Evolutionary conservation across 352 stramenopile species (phyloP).

Genomic region (Aphanomyces cochlioides): DNA sequence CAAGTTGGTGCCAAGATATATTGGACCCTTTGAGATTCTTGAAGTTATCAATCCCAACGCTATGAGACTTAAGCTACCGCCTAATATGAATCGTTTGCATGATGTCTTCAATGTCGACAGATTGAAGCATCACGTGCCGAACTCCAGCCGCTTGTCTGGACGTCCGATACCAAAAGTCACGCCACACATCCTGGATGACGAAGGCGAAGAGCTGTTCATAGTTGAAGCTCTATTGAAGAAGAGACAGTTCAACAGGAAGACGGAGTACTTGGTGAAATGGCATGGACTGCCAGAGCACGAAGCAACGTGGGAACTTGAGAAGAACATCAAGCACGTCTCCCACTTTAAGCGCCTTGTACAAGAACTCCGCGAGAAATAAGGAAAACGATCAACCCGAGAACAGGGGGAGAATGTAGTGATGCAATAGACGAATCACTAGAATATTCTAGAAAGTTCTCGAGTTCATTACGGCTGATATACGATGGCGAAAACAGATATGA

Average conservation of each 20-base stretch:
- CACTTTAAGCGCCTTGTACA: constrained; percentile 17
- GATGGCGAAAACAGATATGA: too few species aligned
- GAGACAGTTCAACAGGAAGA: constrained; percentile 29
- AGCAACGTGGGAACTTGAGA: constrained; percentile 24
- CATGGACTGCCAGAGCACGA: constrained; percentile 17
- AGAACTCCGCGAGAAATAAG: neutral
- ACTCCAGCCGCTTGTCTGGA: neutral
- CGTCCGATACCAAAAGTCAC: constrained; percentile 18
- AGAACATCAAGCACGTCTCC: constrained; percentile 22
- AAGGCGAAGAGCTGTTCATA: constrained; percentile 2
- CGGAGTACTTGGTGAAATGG: constrained; percentile 27
- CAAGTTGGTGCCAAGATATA: constrained; percentile 25
- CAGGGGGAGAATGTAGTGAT: neutral
- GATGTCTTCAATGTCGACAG: constrained; percentile 31
- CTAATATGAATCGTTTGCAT: constrained; percentile 19
- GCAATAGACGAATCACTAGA: too few species aligned
- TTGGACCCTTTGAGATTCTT: constrained; percentile 32
- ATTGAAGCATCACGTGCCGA: constrained; percentile 6
- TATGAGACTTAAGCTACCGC: constrained; percentile 27
- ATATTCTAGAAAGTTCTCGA: too few species aligned
- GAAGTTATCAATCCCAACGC: constrained; percentile 32
- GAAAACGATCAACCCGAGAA: neutral
- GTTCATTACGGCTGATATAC: too few species aligned
- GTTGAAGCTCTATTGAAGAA: constrained; percentile 30
- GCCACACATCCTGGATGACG: constrained; percentile 13